Percentiles rank a stretch among this genome's conserved stretches.
Evolutionary conservation across 495 filamentous ascomycete genomes (phyloP).

Genomic region (Aspergillus biplanus): DNA sequence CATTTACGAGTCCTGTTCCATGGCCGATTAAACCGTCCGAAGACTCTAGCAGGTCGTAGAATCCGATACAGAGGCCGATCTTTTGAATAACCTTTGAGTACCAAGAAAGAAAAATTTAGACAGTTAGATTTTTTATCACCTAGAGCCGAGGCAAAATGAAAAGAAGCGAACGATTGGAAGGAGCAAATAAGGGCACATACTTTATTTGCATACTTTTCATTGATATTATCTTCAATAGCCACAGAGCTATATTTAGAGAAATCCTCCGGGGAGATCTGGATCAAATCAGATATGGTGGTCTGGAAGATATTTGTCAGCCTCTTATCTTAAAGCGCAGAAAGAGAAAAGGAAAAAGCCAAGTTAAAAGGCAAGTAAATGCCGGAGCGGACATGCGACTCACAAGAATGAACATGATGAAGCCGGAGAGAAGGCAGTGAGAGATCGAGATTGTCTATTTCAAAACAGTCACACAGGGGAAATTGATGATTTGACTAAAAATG

Average conservation of each 20-base stretch:
- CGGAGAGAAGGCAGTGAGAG: background rate
- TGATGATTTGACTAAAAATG: slow-evolving; percentile 5
- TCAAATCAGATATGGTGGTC: slow-evolving; percentile 83
- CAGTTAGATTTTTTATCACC: too few species aligned
- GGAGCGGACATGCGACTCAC: slow-evolving; percentile 24
- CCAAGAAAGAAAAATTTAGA: too few species aligned
- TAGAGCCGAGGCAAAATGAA: too few species aligned
- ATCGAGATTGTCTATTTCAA: slow-evolving; percentile 12
- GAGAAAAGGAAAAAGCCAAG: background rate
- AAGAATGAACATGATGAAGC: slow-evolving; percentile 59
- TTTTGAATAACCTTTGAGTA: slow-evolving; percentile 65
- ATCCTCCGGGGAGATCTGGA: slow-evolving; percentile 85
- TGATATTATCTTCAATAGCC: slow-evolving; percentile 91
- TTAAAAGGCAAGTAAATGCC: too few species aligned
- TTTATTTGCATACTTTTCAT: slow-evolving; percentile 94
- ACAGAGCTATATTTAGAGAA: slow-evolving; percentile 76
- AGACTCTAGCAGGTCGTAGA: slow-evolving; percentile 83
- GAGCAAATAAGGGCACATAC: slow-evolving; percentile 40
- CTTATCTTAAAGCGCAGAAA: background rate
- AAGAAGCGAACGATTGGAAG: too few species aligned
- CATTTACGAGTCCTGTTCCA: slow-evolving; percentile 84
- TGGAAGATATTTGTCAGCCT: slow-evolving; percentile 31
- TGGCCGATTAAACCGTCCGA: slow-evolving; percentile 94
- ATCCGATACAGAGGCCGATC: slow-evolving; percentile 86
- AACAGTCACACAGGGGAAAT: slow-evolving; percentile 10